Evolutionary conservation across 2,329 filamentous ascomycete species (phyloP).

Genomic region (Coniella vitis): DNA sequence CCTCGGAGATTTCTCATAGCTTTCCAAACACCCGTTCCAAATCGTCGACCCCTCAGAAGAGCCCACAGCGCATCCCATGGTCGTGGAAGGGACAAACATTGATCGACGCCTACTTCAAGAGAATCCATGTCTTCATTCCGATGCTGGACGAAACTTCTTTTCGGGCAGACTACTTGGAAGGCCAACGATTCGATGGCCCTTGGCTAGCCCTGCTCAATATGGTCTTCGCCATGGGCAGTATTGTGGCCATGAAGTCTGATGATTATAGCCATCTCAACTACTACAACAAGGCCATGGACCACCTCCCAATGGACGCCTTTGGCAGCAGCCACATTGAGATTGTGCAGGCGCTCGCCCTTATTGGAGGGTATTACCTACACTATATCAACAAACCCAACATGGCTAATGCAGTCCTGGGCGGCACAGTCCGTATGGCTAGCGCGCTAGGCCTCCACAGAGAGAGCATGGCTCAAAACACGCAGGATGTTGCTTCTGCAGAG

Average conservation of each 20-base stretch:
- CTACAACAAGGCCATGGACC: conserved; percentile 60
- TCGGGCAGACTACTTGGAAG: conserved; percentile 56
- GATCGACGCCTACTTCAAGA: conserved; percentile 70
- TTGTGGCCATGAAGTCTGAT: conserved; percentile 57
- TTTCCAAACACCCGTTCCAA: conserved; percentile 37
- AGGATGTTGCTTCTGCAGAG: conserved; percentile 48
- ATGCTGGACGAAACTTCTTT: conserved; percentile 69
- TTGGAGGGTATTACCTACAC: conserved; percentile 71
- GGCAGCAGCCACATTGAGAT: conserved; percentile 67
- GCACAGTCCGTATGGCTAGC: conserved; percentile 67
- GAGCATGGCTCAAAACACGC: conserved; percentile 35
- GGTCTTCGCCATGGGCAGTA: conserved; percentile 68
- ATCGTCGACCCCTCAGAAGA: conserved; percentile 35
- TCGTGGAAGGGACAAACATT: conserved; percentile 60
- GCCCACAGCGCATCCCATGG: conserved; percentile 46
- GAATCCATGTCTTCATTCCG: conserved; percentile 64
- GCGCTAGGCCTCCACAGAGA: conserved; percentile 67
- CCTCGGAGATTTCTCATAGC: conserved; percentile 39
- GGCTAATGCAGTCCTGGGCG: conserved; percentile 66
- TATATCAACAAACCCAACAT: conserved; percentile 73
- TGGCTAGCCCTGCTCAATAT: conserved; percentile 71
- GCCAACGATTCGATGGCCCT: conserved; percentile 56
- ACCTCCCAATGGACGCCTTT: conserved; percentile 60
- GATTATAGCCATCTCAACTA: conserved; percentile 64
- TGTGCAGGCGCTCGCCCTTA: conserved; percentile 62